Base-by-base conservation (phyloP, 495 filamentous ascomycete genomes). In the Aspergillus cavernicola region DNA sequence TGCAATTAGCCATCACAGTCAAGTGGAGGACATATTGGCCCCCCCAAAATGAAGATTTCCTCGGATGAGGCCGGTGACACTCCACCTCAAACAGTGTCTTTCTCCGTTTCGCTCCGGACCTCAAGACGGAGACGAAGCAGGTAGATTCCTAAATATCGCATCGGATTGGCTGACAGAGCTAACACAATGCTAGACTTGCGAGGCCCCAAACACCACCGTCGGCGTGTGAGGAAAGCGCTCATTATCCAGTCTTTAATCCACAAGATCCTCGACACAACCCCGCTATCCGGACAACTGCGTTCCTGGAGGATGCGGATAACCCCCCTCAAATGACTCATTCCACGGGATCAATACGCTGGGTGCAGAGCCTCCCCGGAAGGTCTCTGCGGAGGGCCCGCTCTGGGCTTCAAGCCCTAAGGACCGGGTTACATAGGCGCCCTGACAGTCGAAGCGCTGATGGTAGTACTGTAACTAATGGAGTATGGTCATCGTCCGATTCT, bases 231-330 rank as follows among this genome's bases (percentile, higher is more conserved):
- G 68, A 73, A 53, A 69, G 50, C 39, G 44, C 49, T 18, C 65
- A 70, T 41, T 74, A 73, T 46, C 71, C 71, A 1, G 46, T 74
- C 9, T 74, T 67, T 42, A 57, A 73, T 42, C 66, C 69, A 18
- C 53, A 53, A 22, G 61, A 73, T 28, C 68, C 66, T 51, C 56
- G 65, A 19, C 71, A 74, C 33, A 73, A 70, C 28, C 68, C 71
- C 18, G 19, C 60, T 7, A 16, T 28, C 12, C 15, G 40, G 3
- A 15, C 18, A 9, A 35, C 40, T 8, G 16, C 47, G 1, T 62
- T 52, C 46, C 19, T 45, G 8, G 46, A 53, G 11, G 50, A 54
- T 19, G 56, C 53, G 0, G 50, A 55, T 38, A 48, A 45, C 1
- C 48, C 46, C 13, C 55, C 60, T 15, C 43, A 58, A 19, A 38